Evolutionary conservation across 345 rosid species (phyloP).

Genomic region (Melaleuca quinquenervia): DNA sequence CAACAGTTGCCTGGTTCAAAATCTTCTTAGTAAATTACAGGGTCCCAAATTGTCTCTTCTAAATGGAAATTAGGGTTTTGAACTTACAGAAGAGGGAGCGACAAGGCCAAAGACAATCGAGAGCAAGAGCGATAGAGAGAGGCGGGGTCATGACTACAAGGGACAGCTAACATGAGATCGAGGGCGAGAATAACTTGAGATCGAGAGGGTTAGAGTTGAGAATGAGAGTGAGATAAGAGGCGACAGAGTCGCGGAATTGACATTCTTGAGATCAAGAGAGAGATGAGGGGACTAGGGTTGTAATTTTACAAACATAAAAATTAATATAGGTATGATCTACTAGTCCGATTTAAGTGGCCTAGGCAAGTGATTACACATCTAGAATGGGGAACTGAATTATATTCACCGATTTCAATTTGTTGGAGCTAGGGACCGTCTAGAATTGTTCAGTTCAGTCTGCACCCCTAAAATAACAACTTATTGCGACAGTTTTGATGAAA

Average conservation of each 20-base stretch:
- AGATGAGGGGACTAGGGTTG: neutral
- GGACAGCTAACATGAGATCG: neutral
- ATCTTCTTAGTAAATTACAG: neutral
- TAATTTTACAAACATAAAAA: too few species aligned
- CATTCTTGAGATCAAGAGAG: neutral
- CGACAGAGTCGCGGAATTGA: neutral
- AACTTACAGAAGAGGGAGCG: rapidly evolving
- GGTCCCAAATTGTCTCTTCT: neutral
- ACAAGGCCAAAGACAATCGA: neutral
- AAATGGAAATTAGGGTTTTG: neutral
- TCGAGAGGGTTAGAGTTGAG: neutral
- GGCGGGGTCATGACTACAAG: neutral
- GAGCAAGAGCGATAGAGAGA: neutral
- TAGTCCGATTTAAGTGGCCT: too few species aligned
- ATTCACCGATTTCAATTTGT: too few species aligned
- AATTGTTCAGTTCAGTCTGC: too few species aligned
- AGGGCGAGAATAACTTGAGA: neutral
- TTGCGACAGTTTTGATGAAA: neutral
- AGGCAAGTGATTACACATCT: too few species aligned
- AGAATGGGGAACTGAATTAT: too few species aligned
- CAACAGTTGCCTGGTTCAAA: neutral
- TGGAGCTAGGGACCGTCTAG: too few species aligned
- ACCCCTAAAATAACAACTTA: neutral
- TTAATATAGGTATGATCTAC: too few species aligned
- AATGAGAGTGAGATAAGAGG: too few species aligned